These are phyloP conservation scores for Globisporangium uncinulatum DNA, from an alignment of 352 stramenopile species.

Conservation along the genomic window DNA sequence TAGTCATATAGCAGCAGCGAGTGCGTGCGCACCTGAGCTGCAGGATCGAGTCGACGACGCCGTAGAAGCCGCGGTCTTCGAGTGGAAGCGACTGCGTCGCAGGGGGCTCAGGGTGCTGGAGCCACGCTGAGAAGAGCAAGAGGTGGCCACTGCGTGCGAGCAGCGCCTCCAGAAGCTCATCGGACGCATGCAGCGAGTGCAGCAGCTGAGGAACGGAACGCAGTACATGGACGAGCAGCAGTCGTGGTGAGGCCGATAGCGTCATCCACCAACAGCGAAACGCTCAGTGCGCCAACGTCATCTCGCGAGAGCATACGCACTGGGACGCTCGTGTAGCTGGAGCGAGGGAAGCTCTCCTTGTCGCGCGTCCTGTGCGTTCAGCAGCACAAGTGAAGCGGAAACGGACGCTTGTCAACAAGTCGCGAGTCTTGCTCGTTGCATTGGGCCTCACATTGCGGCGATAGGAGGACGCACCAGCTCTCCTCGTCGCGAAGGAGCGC, in stretches of 20 bases:
- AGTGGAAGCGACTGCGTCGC: slow-evolving; percentile 59
- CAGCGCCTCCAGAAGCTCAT: slow-evolving; percentile 23
- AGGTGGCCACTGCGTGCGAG: slow-evolving; percentile 52
- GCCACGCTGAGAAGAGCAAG: slow-evolving; percentile 61
- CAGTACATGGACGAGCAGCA: background rate
- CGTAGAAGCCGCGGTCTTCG: slow-evolving; percentile 65
- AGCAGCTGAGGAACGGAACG: slow-evolving; percentile 15
- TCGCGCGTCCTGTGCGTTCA: slow-evolving; percentile 44
- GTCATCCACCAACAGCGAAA: no score
- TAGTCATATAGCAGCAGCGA: no score
- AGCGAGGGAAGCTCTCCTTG: slow-evolving; percentile 76
- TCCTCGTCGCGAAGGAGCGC: slow-evolving; percentile 64
- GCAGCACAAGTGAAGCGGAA: background rate
- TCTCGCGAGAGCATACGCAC: slow-evolving; percentile 15
- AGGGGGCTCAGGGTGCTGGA: slow-evolving; percentile 69
- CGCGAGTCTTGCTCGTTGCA: no score
- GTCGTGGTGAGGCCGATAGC: no score
- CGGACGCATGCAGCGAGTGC: slow-evolving; percentile 22
- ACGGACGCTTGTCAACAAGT: no score
- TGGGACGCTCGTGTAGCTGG: slow-evolving; percentile 67
- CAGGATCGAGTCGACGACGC: slow-evolving; percentile 66
- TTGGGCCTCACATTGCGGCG: no score
- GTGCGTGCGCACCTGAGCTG: slow-evolving; percentile 53
- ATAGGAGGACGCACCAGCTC: slow-evolving; percentile 35
- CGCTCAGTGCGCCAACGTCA: no score